Base-by-base conservation (phyloP, 2,329 filamentous ascomycete genomes). In the Cyclaneusma minus region DNA sequence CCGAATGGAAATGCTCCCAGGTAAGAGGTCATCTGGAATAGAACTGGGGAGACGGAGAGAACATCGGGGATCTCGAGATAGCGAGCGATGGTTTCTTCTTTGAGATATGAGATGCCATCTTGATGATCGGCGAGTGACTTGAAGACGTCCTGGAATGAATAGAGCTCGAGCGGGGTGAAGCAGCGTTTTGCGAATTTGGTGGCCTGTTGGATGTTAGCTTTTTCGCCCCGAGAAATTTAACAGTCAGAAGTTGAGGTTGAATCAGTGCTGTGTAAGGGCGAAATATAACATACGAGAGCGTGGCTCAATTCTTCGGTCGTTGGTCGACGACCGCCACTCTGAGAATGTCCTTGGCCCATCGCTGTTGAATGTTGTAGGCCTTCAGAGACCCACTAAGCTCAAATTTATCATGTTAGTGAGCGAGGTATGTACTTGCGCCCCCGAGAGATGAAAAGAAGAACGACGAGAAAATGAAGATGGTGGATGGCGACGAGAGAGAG, bases 51-150 rank as follows among this genome's bases (percentile, higher is more conserved):
- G 6, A 67, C 74, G 26, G 60, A 64, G 14, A 83, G 54, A 14
- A 73, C 62, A 43, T 82, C 75, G 3, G 78, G 78, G 12, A 84
- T 62, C 49, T 79, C 74, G 22, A 84, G 64, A 46, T 79, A 83
- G 17, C 73, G 65, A 32, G 70, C 65, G 36, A 83, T 54, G 7
- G 75, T 81, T 27, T 75, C 66, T 43, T 77, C 74, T 41, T 70
- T 78, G 35, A 81, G 63, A 45, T 80, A 79, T 27, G 58, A 59
- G 24, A 80, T 52, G 22, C 60, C 55, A 25, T 62, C 66, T 42
- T 76, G 61, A 37, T 29, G 51, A 39, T 82, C 75, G 35, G 77
- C 72, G 12, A 83, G 68, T 30, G 60, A 66, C 32, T 62, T 64
- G 54, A 83, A 83, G 42, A 81, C 75, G 44, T 79, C 69, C 39